phyloP scores from a whole-genome alignment of 805 yeast species.

The Jamesozyma piceae region DNA sequence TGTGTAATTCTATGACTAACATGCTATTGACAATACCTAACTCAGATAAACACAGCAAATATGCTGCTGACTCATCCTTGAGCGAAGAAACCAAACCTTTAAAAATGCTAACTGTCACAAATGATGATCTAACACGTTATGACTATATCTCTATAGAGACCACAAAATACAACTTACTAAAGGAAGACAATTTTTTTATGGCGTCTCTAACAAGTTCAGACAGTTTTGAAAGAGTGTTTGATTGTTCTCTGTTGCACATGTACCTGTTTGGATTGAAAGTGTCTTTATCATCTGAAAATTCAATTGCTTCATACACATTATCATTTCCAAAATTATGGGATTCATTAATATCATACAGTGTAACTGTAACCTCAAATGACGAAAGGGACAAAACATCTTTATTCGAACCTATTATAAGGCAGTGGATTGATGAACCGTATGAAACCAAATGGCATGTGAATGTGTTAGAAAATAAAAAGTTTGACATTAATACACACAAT shows the following conservation, averaged over 20 bases:
- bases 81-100: slow-evolving; percentile 45
- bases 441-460: slow-evolving; percentile 78
- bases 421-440: slow-evolving; percentile 50
- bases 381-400: background rate
- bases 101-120: slow-evolving; percentile 37
- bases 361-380: slow-evolving; percentile 7
- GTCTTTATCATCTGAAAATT: background rate
- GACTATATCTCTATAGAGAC: slow-evolving; percentile 45
- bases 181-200: slow-evolving; percentile 16
- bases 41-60: slow-evolving; percentile 32
- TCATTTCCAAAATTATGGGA: slow-evolving; percentile 24
- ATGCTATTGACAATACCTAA: slow-evolving; percentile 42
- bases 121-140: slow-evolving; percentile 34
- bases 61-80: slow-evolving; percentile 44
- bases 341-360: slow-evolving; percentile 21
- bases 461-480: slow-evolving; percentile 33
- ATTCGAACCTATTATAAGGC: slow-evolving; percentile 61
- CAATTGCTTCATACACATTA: slow-evolving; percentile 10
- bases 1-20: slow-evolving; percentile 39
- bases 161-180: slow-evolving; percentile 2
- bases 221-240: background rate
- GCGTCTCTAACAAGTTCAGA: slow-evolving; percentile 10
- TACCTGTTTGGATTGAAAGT: slow-evolving; percentile 6
- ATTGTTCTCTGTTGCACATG: slow-evolving; percentile 11
- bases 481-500: slow-evolving; percentile 44